A percentile compares a stretch with the other conserved stretches of the same genome.
phyloP scores from a whole-genome alignment of 2,329 filamentous ascomycete species.

The Neofusicoccum kwambonambiense region DNA sequence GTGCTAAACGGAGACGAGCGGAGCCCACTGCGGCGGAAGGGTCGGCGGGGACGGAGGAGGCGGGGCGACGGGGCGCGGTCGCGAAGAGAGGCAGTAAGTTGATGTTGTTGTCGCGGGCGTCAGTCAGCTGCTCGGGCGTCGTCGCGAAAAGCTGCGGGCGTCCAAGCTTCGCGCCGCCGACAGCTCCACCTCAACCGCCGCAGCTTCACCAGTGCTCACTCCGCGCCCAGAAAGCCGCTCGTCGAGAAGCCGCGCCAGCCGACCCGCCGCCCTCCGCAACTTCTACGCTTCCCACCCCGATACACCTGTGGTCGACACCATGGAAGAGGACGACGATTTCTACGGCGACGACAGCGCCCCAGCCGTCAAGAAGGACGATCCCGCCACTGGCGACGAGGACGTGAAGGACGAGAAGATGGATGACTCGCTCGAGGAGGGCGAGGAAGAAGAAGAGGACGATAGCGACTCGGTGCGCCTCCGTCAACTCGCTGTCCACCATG shows the following conservation, averaged over 20 bases:
- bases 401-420: constrained; percentile 47
- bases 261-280: background rate
- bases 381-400: constrained; percentile 30
- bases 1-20: background rate
- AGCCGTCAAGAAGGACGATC: constrained; percentile 24
- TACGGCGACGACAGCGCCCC: constrained; percentile 36
- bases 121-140: constrained; percentile 14
- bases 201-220: constrained; percentile 6
- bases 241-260: background rate
- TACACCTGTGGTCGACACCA: constrained; percentile 23
- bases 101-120: constrained; percentile 4
- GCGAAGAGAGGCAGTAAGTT: background rate
- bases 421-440: constrained; percentile 43
- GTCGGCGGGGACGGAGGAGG: background rate
- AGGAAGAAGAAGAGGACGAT: constrained; percentile 47
- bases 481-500: constrained; percentile 19
- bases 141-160: constrained; percentile 19
- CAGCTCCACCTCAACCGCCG: constrained; percentile 13
- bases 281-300: background rate
- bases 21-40: background rate
- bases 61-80: background rate
- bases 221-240: background rate
- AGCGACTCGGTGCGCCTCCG: constrained; percentile 38
- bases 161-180: constrained; percentile 17
- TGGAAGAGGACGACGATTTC: constrained; percentile 55